Base-by-base conservation (phyloP, 805 yeast species). In the Hanseniaspora clermontiae region DNA sequence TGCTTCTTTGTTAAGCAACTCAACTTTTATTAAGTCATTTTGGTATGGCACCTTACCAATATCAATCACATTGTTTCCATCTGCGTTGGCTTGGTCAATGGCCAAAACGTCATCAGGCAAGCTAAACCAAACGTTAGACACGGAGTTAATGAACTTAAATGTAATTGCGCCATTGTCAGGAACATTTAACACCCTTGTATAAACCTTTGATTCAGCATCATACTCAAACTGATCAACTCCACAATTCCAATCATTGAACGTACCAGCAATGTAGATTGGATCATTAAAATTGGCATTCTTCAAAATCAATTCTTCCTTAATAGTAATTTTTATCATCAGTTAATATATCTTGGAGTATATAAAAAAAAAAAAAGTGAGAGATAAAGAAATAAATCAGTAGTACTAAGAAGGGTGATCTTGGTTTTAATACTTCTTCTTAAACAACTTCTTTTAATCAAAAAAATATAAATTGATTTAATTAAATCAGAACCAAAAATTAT, bases 221-320 rank as follows among this genome's bases (percentile, higher is more conserved):
- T 17, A 38, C 4, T 42, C 24, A 27, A 45, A 27, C 15, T 29
- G 34, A 12, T 52, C 48, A 8, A 24, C 42, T n/a, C 8, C 11
- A 17, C 38, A 24, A 20, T 45, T 45, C 56, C 56, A 52, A 14
- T 43, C n/a, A 32, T 51, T 51, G 24, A 51, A 51, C 7, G 17
- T 36, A 15, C 55, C 55, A 19, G 47, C 38, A 24, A 51, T 43
- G 17, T n/a, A 43, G 10, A 51, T 36, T 12, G 29, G 12, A 17
- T 51, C 55, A 36, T 7, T 34, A 15, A 32, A 11, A 10, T 39
- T 17, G 7, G 49, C 39, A 19, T 34, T n/a, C 2, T 20, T 46
- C 14, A 39, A 42, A 3, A 49, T 37, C 14, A 27, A 15, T 9
- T 38, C 27, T 29, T 27, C 19, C 4, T 49, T 39, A 5, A 48